phyloP scores from a whole-genome alignment of 345 rosid species.

The Chamaenerion angustifolium region DNA sequence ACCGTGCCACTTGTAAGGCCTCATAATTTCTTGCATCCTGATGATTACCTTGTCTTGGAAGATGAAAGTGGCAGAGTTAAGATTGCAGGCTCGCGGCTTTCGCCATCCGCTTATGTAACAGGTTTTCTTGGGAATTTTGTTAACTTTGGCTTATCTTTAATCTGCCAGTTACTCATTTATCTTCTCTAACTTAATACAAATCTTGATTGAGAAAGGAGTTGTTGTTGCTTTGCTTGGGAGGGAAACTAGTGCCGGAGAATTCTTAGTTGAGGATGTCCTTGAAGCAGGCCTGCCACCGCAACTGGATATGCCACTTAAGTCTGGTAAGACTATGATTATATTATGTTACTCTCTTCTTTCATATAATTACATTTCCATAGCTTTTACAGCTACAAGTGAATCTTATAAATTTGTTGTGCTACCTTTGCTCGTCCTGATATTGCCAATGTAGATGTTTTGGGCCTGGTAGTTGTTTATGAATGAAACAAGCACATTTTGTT shows the following conservation, averaged over 20 bases:
- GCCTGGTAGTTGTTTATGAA: too few species aligned
- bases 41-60: conserved; percentile 75
- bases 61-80: conserved; percentile 94
- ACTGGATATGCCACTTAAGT: conserved; percentile 39
- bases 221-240: conserved; percentile 79
- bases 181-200: conserved; percentile 4
- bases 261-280: conserved; percentile 65
- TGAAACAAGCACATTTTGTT: too few species aligned
- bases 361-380: conserved; percentile 5
- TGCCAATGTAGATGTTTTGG: too few species aligned
- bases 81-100: conserved; percentile 50
- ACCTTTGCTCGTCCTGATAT: too few species aligned
- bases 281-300: conserved; percentile 91
- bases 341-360: conserved; percentile 8
- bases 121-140: conserved; percentile 21
- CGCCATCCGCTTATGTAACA: conserved; percentile 59
- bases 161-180: not conserved
- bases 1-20: conserved; percentile 58
- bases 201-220: conserved; percentile 36
- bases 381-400: too few species aligned
- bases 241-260: conserved; percentile 74
- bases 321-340: conserved; percentile 23
- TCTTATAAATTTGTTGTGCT: too few species aligned
- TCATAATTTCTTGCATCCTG: conserved; percentile 70
- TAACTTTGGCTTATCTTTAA: not conserved